Conservation (phyloP, 768 basidiomycete genomes). For the Dendrothele bispora region DNA sequence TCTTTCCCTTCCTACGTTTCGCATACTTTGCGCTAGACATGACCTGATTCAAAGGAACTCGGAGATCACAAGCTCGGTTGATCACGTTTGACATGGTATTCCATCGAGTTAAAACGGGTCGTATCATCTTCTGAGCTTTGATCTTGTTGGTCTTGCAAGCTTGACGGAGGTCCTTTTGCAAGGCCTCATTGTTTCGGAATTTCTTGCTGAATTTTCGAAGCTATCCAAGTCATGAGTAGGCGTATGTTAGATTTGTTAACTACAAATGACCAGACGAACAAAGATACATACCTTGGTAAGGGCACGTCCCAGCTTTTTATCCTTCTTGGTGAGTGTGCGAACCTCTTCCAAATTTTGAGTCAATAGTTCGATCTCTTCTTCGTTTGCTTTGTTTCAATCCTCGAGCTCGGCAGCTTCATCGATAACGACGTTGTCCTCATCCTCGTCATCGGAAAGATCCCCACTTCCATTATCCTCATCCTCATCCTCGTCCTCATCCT, state of each 20-base stretch:
- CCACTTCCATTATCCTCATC: no score
- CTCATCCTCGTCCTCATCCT: no score
- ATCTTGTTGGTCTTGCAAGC: not conserved
- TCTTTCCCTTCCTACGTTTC: conserved; percentile 6
- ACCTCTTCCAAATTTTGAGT: not conserved
- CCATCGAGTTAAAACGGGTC: conserved; percentile 23
- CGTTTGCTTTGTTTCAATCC: not conserved
- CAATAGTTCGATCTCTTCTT: not conserved
- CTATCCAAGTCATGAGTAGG: no score
- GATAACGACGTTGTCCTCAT: no score
- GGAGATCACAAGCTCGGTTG: conserved; percentile 12
- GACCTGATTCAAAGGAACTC: not conserved
- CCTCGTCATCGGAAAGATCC: no score
- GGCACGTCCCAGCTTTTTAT: not conserved
- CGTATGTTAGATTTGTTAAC: no score
- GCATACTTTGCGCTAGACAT: not conserved
- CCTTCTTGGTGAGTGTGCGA: not conserved
- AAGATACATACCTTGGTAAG: no score
- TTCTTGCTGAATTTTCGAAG: not conserved
- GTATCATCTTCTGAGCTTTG: conserved; percentile 15
- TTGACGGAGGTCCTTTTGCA: not conserved
- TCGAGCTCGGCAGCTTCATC: no score
- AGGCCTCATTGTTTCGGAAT: not conserved
- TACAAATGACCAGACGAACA: no score
- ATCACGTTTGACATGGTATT: conserved; percentile 21